phyloP scores from a whole-genome alignment of 345 rosid species.

The Citrus hindsii region DNA sequence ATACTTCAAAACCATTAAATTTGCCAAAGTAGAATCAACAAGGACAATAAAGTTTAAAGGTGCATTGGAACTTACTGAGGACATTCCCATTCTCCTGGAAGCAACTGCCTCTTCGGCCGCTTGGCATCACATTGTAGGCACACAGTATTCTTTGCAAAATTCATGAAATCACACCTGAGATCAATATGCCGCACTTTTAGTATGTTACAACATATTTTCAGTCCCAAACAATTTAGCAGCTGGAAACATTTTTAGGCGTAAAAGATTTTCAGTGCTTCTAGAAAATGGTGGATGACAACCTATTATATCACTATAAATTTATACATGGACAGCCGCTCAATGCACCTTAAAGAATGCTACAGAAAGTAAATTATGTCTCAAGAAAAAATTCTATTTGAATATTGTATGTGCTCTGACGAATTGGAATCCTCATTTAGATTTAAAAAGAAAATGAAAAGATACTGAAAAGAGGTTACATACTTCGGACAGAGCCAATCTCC shows the following conservation, averaged over 20 bases:
- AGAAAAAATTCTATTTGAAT: neutral
- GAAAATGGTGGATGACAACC: neutral
- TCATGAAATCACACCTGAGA: conserved; percentile 94
- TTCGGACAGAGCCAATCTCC: conserved; percentile 99
- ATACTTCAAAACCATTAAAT: neutral
- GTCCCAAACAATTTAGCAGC: neutral
- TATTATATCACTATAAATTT: neutral
- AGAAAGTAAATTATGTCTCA: neutral
- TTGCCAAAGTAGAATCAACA: neutral
- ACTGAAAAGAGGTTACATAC: conserved; percentile 42
- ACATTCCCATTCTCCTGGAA: conserved; percentile 99
- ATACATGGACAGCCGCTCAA: neutral
- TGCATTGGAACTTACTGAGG: conserved; percentile 67
- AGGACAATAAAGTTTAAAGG: neutral
- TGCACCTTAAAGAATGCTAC: conserved; percentile 1
- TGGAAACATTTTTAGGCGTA: neutral
- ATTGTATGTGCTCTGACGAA: neutral
- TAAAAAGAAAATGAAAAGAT: neutral
- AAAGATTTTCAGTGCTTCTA: neutral
- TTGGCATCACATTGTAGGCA: conserved; percentile 98
- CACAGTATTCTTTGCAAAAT: conserved; percentile 86
- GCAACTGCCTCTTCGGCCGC: conserved; percentile 92
- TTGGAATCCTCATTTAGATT: too few relatives aligned
- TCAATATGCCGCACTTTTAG: conserved; percentile 11
- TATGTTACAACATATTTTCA: neutral